Conservation (phyloP, 2,329 filamentous ascomycete genomes). For the Sclerotinia glacialis region DNA sequence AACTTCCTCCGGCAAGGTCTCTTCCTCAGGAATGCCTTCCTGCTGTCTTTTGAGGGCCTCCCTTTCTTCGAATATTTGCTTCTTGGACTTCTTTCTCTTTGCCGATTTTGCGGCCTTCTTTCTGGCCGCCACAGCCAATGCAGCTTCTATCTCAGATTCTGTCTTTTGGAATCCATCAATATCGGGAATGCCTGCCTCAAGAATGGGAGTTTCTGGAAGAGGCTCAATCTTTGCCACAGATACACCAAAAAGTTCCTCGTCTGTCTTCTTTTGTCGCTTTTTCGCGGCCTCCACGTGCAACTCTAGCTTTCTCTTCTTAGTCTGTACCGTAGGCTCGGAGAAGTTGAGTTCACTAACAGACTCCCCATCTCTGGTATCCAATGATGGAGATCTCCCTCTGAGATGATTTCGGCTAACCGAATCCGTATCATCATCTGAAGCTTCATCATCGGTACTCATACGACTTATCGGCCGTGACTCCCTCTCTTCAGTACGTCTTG, state of each 20-base stretch:
- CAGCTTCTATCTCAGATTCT: conserved; percentile 48
- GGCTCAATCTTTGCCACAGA: conserved; percentile 54
- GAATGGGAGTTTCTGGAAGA: conserved; percentile 41
- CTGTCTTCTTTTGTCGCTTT: conserved; percentile 77
- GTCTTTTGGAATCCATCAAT: conserved; percentile 51
- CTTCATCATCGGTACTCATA: conserved; percentile 59
- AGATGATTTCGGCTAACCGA: conserved; percentile 24
- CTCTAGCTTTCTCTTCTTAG: conserved; percentile 72
- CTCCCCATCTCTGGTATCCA: conserved; percentile 57
- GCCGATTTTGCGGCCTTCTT: conserved; percentile 57
- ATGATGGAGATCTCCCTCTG: conserved; percentile 35
- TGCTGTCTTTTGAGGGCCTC: conserved; percentile 58
- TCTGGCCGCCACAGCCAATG: conserved; percentile 46
- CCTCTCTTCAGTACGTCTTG: conserved; percentile 78
- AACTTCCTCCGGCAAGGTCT: conserved; percentile 40
- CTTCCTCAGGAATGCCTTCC: conserved; percentile 46
- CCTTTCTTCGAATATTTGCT: conserved; percentile 68
- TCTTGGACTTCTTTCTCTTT: conserved; percentile 73
- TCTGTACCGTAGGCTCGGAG: conserved; percentile 52
- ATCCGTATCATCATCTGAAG: conserved; percentile 38
- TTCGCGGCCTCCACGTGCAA: conserved; percentile 65
- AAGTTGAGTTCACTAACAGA: conserved; percentile 73
- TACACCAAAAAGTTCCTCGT: conserved; percentile 74
- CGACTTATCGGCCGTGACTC: conserved; percentile 80
- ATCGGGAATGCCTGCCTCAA: conserved; percentile 50